Evolutionary conservation across 225 moss, liverwort and hornwort genomes (phyloP).

Genomic region (Sphagnum contortum): DNA sequence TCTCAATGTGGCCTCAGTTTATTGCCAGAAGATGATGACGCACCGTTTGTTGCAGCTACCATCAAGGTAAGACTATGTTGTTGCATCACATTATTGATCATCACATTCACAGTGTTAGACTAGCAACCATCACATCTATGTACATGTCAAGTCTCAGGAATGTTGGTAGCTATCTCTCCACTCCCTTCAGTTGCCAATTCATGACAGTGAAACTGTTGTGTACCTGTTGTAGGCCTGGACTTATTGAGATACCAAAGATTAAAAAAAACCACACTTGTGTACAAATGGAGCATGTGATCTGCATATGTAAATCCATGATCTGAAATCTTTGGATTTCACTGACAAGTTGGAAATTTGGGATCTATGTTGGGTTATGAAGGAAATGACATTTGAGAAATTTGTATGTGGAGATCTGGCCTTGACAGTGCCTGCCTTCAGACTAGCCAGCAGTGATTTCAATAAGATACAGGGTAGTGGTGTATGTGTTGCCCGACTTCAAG

Average conservation of each 20-base stretch:
- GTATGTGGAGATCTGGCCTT: slow-evolving; percentile 67
- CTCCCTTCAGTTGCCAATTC: too few relatives aligned
- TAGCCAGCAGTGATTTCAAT: slow-evolving; percentile 76
- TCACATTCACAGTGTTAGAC: neutral
- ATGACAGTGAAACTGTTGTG: too few relatives aligned
- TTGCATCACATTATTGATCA: slow-evolving; percentile 1
- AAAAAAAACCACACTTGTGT: too few relatives aligned
- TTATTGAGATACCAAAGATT: too few relatives aligned
- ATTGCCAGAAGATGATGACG: slow-evolving; percentile 79
- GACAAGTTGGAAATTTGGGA: too few relatives aligned
- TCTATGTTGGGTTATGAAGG: slow-evolving; percentile 17
- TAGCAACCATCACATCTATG: neutral
- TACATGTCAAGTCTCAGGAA: too few relatives aligned
- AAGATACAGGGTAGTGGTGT: slow-evolving; percentile 24
- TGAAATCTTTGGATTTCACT: too few relatives aligned
- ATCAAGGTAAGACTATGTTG: slow-evolving; percentile 40
- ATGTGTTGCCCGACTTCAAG: slow-evolving; percentile 60
- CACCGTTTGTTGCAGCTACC: slow-evolving; percentile 31
- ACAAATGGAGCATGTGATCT: too few relatives aligned
- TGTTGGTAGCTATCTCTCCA: too few relatives aligned
- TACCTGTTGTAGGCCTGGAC: too few relatives aligned
- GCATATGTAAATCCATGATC: too few relatives aligned
- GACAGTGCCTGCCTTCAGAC: slow-evolving; percentile 60
- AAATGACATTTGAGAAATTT: slow-evolving; percentile 50
- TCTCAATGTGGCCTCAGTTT: slow-evolving; percentile 76